Conservation (phyloP, 2,329 filamentous ascomycete species). For the Alternaria novae-zelandiae region DNA sequence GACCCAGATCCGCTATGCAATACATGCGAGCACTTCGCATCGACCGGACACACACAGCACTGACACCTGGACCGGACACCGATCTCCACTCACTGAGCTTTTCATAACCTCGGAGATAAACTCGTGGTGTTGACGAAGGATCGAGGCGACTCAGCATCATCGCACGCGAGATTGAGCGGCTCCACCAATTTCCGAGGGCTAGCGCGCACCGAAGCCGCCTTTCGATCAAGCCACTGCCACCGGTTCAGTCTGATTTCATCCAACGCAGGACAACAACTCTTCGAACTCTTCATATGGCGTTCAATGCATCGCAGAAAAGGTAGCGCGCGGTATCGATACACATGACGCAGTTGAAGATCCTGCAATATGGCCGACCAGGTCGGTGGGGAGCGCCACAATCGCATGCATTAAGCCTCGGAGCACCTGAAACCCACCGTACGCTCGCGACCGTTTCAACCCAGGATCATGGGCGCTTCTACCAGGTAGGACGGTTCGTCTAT, state of each 20-base stretch:
- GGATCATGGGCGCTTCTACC: constrained; percentile 37
- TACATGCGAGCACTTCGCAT: background rate
- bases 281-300: background rate
- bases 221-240: background rate
- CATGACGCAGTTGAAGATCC: constrained; percentile 15
- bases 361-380: constrained; percentile 21
- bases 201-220: background rate
- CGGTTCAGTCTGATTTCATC: background rate
- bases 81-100: background rate
- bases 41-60: background rate
- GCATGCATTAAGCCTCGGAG: constrained; percentile 31
- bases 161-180: background rate
- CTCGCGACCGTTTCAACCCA: constrained; percentile 43
- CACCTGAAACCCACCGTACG: constrained; percentile 42
- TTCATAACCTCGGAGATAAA: background rate
- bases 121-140: background rate
- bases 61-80: background rate
- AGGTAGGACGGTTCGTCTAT: constrained; percentile 31
- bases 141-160: background rate
- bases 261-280: background rate
- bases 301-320: background rate
- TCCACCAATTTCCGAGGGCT: background rate
- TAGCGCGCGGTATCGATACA: background rate
- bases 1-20: background rate
- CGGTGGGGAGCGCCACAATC: constrained; percentile 18